Conservation (phyloP, 768 basidiomycete species). For the Boletus bicolor region DNA sequence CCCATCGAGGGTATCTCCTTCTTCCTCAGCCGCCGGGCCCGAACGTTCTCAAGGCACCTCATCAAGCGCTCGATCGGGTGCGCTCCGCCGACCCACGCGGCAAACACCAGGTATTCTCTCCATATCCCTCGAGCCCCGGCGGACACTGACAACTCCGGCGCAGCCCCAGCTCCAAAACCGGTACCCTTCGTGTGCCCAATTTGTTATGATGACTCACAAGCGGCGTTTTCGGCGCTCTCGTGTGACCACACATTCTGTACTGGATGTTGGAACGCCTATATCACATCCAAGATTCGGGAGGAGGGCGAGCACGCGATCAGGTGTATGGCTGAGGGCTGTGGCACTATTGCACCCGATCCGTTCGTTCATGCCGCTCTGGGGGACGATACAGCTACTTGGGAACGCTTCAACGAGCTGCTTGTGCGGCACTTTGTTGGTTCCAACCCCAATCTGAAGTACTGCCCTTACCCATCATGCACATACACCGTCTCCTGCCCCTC, state of each 20-base stretch:
- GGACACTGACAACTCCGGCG: not conserved
- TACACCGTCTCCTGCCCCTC: constrained; percentile 88
- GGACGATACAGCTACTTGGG: constrained; percentile 51
- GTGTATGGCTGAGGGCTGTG: constrained; percentile 81
- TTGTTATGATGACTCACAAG: constrained; percentile 81
- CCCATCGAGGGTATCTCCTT: constrained; percentile 21
- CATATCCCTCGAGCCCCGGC: not conserved
- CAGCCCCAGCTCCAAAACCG: constrained; percentile 27
- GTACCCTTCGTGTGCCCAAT: constrained; percentile 85
- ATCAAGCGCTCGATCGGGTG: constrained; percentile 23
- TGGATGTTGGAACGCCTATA: constrained; percentile 81
- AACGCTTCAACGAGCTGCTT: constrained; percentile 82
- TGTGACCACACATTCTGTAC: constrained; percentile 87
- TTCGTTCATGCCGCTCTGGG: constrained; percentile 59
- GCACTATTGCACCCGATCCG: constrained; percentile 57
- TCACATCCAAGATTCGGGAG: constrained; percentile 75
- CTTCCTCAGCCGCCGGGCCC: constrained; percentile 28
- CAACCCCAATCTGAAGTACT: constrained; percentile 82
- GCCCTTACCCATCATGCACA: constrained; percentile 92
- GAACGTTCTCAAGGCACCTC: constrained; percentile 32
- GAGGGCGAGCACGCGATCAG: constrained; percentile 71
- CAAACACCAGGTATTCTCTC: constrained; percentile 24
- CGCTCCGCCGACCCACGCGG: constrained; percentile 29
- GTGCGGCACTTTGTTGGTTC: constrained; percentile 88
- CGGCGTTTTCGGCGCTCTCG: constrained; percentile 65